Base-by-base conservation (phyloP, 768 basidiomycete genomes). In the Phylloporus rhodoxanthus region DNA sequence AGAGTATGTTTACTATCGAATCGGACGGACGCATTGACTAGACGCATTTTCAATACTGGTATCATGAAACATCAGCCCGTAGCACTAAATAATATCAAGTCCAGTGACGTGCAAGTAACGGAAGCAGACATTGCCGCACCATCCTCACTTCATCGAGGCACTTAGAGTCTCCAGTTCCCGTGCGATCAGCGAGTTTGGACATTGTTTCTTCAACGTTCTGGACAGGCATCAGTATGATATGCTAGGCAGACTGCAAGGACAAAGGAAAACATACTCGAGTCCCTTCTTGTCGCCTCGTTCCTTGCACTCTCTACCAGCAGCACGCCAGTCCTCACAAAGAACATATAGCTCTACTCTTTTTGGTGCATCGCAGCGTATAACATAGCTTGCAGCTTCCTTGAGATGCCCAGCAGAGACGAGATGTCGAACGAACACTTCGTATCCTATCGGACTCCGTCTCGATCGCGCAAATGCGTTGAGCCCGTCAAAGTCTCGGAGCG, bases 361-460 rank as follows among this genome's bases (percentile, higher is more conserved):
- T 21, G 81, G 84, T 1, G 82, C 75, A 63, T 98, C 96, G 60
- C 95, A 98, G 25, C 83, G 81, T 2, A 83, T 68, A 19, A 98
- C 88, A 62, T 86, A 98, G 4, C 71, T 50, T 1, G 81, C 72
- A 3, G 91, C 96, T 62, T 95, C 87, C 61, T 80, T 88, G 23
- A 67, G 59, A 64, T 85, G 82, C 0, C 89, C 90, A 33, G 82
- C 80, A 43, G 81, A 75, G 25, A 89, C 78, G 32, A 96, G 76
- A 56, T 89, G 82, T 32, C 75, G 80, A 21, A 93, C 91, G 63
- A 92, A 92, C 0, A 86, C 78, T 62, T 97, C 94, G 61, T 95
- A 98, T 1, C 96, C 95, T 50, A 98, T 97, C 4, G 95, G 94
- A 66, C 87, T 91, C 57, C 91, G 80, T 68, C 81, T 93, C 30